Conservation (phyloP, 306 rosid species). For the Quercus alba region DNA sequence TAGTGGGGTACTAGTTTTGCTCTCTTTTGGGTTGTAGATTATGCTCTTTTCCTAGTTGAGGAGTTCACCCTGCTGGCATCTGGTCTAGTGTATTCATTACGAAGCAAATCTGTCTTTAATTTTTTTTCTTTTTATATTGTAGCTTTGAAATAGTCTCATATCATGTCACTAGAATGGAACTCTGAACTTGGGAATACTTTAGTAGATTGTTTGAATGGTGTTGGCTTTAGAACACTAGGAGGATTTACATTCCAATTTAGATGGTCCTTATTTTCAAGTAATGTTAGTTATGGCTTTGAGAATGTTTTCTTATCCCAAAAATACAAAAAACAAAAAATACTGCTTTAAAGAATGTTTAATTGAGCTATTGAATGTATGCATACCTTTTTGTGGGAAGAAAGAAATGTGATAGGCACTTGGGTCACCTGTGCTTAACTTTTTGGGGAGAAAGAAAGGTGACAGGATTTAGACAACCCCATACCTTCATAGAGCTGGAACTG, state of each 20-base stretch:
- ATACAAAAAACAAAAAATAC: no score
- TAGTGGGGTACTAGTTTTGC: not conserved
- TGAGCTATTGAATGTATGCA: not conserved
- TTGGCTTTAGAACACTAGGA: not conserved
- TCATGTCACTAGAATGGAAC: not conserved
- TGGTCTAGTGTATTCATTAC: not conserved
- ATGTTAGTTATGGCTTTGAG: no score
- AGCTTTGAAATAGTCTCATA: not conserved
- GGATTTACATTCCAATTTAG: not conserved
- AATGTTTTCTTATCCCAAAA: no score
- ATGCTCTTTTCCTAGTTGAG: not conserved
- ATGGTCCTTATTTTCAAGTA: not conserved
- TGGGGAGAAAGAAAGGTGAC: not conserved
- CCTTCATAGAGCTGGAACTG: not conserved
- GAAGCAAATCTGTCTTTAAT: not conserved
- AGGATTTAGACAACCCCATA: not conserved
- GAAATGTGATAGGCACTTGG: not conserved
- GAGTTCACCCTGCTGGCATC: not conserved
- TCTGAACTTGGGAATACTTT: not conserved
- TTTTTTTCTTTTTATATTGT: not conserved
- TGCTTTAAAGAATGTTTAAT: not conserved
- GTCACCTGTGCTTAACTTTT: not conserved
- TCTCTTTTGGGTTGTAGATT: not conserved
- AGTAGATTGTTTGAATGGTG: not conserved
- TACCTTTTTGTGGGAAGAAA: not conserved